These are phyloP conservation scores for Agaricus sinodeliciosus DNA, from an alignment of 768 basidiomycete genomes.

Conservation along the genomic window DNA sequence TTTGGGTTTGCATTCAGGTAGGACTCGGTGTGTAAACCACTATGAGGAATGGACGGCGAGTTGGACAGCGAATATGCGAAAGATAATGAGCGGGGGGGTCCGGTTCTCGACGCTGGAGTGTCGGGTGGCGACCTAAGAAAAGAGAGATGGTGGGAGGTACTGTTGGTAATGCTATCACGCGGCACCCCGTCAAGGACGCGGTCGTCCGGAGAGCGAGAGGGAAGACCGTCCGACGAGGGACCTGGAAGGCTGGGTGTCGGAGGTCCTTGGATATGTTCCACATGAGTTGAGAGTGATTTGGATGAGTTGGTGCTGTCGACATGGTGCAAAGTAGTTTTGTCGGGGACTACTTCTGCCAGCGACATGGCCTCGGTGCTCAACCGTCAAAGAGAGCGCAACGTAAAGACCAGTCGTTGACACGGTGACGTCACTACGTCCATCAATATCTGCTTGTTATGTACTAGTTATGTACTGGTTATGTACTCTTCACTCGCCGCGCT, in stretches of 20 bases:
- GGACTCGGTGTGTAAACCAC: conserved; percentile 7
- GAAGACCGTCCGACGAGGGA: background rate
- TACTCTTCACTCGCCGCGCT: conserved; percentile 18
- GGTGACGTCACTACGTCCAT: conserved; percentile 16
- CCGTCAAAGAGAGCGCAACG: background rate
- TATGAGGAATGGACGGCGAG: conserved; percentile 23
- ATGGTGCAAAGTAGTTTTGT: conserved; percentile 4
- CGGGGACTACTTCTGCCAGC: conserved; percentile 17
- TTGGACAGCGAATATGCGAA: conserved; percentile 50
- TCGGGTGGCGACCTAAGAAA: conserved; percentile 25
- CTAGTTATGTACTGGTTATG: background rate
- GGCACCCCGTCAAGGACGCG: background rate
- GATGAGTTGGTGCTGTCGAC: background rate
- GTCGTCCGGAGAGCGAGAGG: background rate
- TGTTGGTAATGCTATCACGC: background rate
- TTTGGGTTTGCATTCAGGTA: conserved; percentile 25
- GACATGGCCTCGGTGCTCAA: conserved; percentile 17
- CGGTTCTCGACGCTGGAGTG: conserved; percentile 62
- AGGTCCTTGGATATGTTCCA: background rate
- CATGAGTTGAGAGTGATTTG: background rate
- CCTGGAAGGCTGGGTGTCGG: background rate
- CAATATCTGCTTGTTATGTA: conserved; percentile 9
- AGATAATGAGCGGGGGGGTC: conserved; percentile 68
- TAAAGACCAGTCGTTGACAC: background rate
- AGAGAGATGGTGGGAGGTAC: conserved; percentile 13